Evolutionary conservation across 2,329 filamentous ascomycete species (phyloP), one percentile per base, ranked within the genome.

Genomic region (Colletotrichum cordylinicola): DNA sequence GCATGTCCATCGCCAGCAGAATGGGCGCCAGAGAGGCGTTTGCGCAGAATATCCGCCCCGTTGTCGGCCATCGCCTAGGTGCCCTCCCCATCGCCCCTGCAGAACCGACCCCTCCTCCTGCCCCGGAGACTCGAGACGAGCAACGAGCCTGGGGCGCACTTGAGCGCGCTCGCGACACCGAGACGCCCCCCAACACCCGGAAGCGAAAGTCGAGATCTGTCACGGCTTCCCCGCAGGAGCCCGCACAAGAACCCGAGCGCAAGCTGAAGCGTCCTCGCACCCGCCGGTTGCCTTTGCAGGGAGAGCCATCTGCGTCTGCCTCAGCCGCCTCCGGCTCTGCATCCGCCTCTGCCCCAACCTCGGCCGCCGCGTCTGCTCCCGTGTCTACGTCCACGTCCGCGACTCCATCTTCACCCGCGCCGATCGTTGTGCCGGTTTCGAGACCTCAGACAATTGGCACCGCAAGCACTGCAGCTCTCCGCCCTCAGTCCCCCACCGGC

Each of bases 231-330:
- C 94, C 94, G 4, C 88, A 88, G 7, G 94, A 95, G 78, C 88
- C 91, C 8, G 74, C 68, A 5, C 91, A 92, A 67, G 91, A 96
- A 79, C 94, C 94, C 1, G 93, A 97, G 83, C 92, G 96, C 67
- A 96, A 95, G 83, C 87, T 98, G 61, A 98, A 98, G 85, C 93
- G 96, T 18, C 96, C 96, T 35, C 92, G 96, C 75, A 97, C 95
- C 24, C 91, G 94, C 79, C 90, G 94, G 66, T 87, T 93, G 67
- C 89, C 86, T 9, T 85, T 87, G 43, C 85, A 87, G 31, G 84
- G 85, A 56, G 89, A 91, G 74, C 84, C 85, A 16, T 88, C 89
- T 2, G 85, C 84, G 24, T 86, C 87, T n/a, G 81, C 81, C 66
- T 80, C 84, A 31, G 73, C 71, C 5, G 71, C 31, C 8, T 67